Evolutionary conservation across 441 rosid species (phyloP), one percentile per base, ranked within the genome.

Genomic region (Mallotus repandus): DNA sequence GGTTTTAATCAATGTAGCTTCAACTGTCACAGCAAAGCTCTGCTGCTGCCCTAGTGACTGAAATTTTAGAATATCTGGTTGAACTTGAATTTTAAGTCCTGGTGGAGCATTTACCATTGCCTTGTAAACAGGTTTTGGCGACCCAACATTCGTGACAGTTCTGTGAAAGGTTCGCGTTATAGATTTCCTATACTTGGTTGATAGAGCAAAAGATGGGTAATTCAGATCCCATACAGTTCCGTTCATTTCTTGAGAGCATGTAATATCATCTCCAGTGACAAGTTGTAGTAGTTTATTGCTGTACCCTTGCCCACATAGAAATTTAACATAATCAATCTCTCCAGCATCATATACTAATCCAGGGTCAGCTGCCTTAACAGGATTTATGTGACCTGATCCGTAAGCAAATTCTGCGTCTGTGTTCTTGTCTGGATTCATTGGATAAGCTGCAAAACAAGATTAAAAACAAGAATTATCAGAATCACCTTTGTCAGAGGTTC

Each of bases 351-450:
- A 90, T 11, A 90, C 76, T 18, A 89, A 76, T 29, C 98, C 90
- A 0, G 92, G 96, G 11, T 77, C 66, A 8, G 72, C 16, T 1
- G 88, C 89, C 9, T 19, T n/a, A 2, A 62, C 0, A 0, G 91
- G 92, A 72, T 90, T 78, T 19, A 87, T 76, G 48, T 89, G 93
- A 13, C 96, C 93, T 0, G 93, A 72, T 16, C 93, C 94, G 4
- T 81, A 89, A 0, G 92, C 87, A 22, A 92, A 85, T 54, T 88
- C 94, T 0, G 73, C 85, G 7, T 82, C 85, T 0, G 41, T 8
- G 64, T 84, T 77, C 9, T 4, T 35, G 11, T n/a, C 8, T n/a
- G 71, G 29, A 76, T 64, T 78, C 88, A 88, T 80, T 1, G 80
- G 68, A 62, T 45, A 63, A 73, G 92, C 94, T 92, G 76, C 71